phyloP scores from a whole-genome alignment of 257 asterid genomes.

The Solanum gracilifrons region DNA sequence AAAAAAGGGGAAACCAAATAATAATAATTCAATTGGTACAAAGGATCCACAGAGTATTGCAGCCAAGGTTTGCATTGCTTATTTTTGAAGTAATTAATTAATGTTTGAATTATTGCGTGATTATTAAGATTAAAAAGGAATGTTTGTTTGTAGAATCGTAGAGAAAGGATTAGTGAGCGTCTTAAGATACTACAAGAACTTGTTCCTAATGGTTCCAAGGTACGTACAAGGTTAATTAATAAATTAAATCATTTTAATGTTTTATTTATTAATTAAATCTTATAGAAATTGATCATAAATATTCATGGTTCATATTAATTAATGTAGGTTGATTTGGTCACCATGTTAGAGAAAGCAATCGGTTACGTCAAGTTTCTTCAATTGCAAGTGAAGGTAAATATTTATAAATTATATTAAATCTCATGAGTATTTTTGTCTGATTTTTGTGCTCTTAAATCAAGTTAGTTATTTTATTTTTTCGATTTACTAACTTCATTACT shows the following conservation, averaged over 20 bases:
- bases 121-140: background rate
- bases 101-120: background rate
- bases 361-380: conserved; percentile 87
- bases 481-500: background rate
- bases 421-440: background rate
- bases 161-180: conserved; percentile 72
- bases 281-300: background rate
- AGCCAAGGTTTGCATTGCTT: conserved; percentile 51
- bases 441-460: background rate
- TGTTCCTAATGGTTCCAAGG: conserved; percentile 95
- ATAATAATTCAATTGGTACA: conserved; percentile 11
- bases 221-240: conserved; percentile 17
- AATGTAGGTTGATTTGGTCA: conserved; percentile 85
- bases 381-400: conserved; percentile 73
- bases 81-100: background rate
- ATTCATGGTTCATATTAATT: background rate
- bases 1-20: conserved; percentile 37
- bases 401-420: background rate
- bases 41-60: conserved; percentile 90
- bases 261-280: background rate
- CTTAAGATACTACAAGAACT: conserved; percentile 75
- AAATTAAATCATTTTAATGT: background rate
- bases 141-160: conserved; percentile 11
- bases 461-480: background rate
- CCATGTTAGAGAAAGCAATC: conserved; percentile 89